phyloP scores from a whole-genome alignment of 352 stramenopile species.

The Phytophthora crassamura region DNA sequence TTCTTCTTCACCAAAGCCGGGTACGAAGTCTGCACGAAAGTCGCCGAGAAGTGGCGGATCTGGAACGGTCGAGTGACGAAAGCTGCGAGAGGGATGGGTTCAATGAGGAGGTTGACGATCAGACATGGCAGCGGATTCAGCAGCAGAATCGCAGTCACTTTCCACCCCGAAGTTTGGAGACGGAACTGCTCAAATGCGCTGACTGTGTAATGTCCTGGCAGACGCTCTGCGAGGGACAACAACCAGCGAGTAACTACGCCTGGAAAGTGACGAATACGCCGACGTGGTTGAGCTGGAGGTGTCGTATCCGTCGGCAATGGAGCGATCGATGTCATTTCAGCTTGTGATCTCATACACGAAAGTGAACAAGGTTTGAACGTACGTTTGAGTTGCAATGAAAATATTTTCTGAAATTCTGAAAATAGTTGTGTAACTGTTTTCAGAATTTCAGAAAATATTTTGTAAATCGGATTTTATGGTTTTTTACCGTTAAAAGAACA shows the following conservation, averaged over 20 bases:
- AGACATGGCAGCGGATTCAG: conserved; percentile 27
- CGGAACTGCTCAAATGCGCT: conserved; percentile 18
- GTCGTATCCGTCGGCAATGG: no score
- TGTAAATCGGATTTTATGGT: no score
- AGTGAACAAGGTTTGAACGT: no score
- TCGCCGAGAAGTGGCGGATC: conserved; percentile 13
- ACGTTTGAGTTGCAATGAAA: no score
- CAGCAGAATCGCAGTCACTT: neutral
- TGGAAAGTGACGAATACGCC: neutral
- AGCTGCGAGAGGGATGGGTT: conserved; percentile 28
- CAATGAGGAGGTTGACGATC: conserved; percentile 25
- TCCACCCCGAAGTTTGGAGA: neutral
- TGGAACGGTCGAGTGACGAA: conserved; percentile 23
- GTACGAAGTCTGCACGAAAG: neutral
- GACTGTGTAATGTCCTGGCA: conserved; percentile 10
- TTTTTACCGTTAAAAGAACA: no score
- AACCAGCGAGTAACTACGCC: neutral
- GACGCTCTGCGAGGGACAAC: neutral
- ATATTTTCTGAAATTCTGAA: no score
- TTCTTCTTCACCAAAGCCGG: conserved; percentile 14
- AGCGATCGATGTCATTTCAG: no score
- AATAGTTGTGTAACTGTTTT: no score
- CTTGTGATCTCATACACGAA: no score
- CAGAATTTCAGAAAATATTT: no score
- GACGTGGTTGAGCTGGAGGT: neutral